phyloP scores from a whole-genome alignment of 768 basidiomycete genomes.

The Lactarius hatsudake region DNA sequence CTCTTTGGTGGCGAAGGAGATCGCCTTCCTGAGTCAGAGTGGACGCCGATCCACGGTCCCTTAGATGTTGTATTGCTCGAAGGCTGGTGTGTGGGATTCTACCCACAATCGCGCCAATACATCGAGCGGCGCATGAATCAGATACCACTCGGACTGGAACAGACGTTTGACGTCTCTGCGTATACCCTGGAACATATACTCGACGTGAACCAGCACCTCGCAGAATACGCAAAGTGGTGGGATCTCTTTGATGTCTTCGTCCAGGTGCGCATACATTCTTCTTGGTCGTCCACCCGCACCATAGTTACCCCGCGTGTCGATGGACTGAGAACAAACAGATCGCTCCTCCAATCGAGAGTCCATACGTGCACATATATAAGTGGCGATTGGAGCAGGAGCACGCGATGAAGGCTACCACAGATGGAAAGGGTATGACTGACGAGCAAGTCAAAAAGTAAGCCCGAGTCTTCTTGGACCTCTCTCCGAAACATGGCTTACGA shows the following conservation, averaged over 20 bases:
- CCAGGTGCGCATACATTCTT: constrained; percentile 50
- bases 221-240: constrained; percentile 67
- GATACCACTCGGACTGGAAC: constrained; percentile 35
- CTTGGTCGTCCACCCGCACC: not conserved
- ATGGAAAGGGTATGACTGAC: constrained; percentile 87
- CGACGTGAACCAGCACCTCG: constrained; percentile 61
- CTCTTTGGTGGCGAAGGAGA: constrained; percentile 81
- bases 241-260: constrained; percentile 67
- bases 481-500: not conserved
- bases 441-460: constrained; percentile 57
- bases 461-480: not conserved
- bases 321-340: constrained; percentile 34
- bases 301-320: not conserved
- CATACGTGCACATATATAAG: constrained; percentile 63
- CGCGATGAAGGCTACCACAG: constrained; percentile 79
- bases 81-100: constrained; percentile 95
- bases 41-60: constrained; percentile 45
- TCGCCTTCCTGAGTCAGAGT: constrained; percentile 47
- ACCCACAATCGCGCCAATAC: constrained; percentile 51
- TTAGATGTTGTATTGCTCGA: constrained; percentile 88
- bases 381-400: constrained; percentile 93
- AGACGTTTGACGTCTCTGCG: constrained; percentile 36
- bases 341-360: constrained; percentile 36
- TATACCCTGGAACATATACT: constrained; percentile 53
- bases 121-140: constrained; percentile 53